A percentile compares a stretch with the other conserved stretches of the same genome.
phyloP scores from a whole-genome alignment of 768 basidiomycete genomes.

The Stropharia rugosoannulata region DNA sequence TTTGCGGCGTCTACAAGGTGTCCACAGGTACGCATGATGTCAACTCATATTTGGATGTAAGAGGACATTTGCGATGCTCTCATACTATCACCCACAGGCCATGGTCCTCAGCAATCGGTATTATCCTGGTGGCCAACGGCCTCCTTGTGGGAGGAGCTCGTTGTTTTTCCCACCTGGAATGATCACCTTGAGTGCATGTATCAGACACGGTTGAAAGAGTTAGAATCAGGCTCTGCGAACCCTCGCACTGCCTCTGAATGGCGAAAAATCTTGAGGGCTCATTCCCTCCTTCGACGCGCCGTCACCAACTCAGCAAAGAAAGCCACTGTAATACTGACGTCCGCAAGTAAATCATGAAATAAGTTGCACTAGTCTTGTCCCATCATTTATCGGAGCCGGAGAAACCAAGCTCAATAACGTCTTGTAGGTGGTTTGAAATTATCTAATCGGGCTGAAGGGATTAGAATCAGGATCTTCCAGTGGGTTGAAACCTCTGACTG shows the following conservation, averaged over 20 bases:
- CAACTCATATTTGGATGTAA: too few relatives aligned
- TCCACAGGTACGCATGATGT: neutral
- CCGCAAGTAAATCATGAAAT: too few relatives aligned
- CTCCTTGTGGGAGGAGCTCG: neutral
- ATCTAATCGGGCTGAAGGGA: too few relatives aligned
- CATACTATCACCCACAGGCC: too few relatives aligned
- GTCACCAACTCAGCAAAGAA: neutral
- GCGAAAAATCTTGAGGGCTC: neutral
- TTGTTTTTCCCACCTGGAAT: neutral
- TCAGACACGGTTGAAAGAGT: neutral
- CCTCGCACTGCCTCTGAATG: neutral
- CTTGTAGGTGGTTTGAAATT: too few relatives aligned
- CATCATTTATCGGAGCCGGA: too few relatives aligned
- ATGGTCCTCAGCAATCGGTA: neutral
- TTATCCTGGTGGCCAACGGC: constrained; percentile 1
- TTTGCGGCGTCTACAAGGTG: neutral
- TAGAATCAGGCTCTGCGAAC: neutral
- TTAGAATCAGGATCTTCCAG: too few relatives aligned
- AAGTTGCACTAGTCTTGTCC: too few relatives aligned
- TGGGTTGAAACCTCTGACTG: too few relatives aligned
- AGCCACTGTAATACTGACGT: neutral
- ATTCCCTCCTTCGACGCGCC: neutral
- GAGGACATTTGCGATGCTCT: too few relatives aligned
- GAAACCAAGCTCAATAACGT: too few relatives aligned
- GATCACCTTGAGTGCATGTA: neutral